A percentile compares a stretch with the other conserved stretches of the same genome.
Conservation (phyloP, 2,329 filamentous ascomycete species). For the Diaporthe ampelina region DNA sequence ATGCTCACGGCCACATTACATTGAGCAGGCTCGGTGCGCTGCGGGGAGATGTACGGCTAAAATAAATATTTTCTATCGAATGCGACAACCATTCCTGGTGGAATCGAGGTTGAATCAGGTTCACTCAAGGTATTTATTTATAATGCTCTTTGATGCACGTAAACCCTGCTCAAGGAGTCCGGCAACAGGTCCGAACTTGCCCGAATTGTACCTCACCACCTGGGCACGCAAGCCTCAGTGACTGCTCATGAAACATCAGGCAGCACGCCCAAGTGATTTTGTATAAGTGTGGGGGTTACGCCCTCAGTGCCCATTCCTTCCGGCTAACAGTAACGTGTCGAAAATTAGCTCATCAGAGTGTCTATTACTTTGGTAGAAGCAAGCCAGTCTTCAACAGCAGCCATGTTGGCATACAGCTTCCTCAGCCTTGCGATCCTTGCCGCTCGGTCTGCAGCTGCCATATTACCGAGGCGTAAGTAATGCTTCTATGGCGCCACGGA, state of each 20-base stretch:
- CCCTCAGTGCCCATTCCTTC: background rate
- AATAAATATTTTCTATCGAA: background rate
- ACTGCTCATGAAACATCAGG: background rate
- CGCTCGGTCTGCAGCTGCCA: background rate
- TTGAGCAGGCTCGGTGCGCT: background rate
- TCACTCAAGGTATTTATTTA: background rate
- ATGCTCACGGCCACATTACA: background rate
- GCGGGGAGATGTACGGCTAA: too few relatives aligned
- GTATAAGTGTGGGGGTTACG: background rate
- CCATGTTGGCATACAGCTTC: background rate
- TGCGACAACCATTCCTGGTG: background rate
- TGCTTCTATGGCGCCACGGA: too few relatives aligned
- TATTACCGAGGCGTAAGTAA: conserved; percentile 1
- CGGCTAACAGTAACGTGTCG: background rate
- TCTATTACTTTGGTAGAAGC: background rate
- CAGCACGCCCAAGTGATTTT: background rate
- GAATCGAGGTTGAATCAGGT: background rate
- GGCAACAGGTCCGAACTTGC: background rate
- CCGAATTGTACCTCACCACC: background rate
- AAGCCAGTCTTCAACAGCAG: background rate
- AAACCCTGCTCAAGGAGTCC: background rate
- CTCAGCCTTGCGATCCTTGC: background rate
- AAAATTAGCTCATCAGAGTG: background rate
- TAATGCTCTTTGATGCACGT: background rate
- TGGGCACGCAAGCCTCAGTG: background rate